phyloP scores from a whole-genome alignment of 2,329 filamentous ascomycete species.

The Penicillium rolfsii region DNA sequence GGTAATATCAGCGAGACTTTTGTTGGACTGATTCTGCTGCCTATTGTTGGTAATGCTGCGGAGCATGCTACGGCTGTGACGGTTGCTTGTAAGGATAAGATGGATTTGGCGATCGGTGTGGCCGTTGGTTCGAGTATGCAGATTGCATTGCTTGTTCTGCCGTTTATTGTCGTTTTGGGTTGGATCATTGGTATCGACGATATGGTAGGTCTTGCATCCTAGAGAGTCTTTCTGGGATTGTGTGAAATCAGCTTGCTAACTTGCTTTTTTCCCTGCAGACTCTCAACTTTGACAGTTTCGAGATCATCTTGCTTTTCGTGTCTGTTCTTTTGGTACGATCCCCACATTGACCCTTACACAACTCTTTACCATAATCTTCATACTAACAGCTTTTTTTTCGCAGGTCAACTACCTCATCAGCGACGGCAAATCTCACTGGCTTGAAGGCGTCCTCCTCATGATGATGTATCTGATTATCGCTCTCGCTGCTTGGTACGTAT shows the following conservation, averaged over 20 bases:
- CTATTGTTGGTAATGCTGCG: slow-evolving; percentile 68
- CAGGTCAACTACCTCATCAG: slow-evolving; percentile 66
- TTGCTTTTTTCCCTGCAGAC: slow-evolving; percentile 46
- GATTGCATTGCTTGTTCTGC: slow-evolving; percentile 65
- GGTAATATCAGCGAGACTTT: slow-evolving; percentile 61
- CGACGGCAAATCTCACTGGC: slow-evolving; percentile 62
- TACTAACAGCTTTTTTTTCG: background rate
- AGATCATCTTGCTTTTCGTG: slow-evolving; percentile 70
- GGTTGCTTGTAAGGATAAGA: slow-evolving; percentile 67
- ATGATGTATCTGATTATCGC: slow-evolving; percentile 66
- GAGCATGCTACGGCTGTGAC: slow-evolving; percentile 68
- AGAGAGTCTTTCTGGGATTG: background rate
- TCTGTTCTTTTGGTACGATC: slow-evolving; percentile 48
- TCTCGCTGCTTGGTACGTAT: slow-evolving; percentile 58
- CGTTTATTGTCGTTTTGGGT: slow-evolving; percentile 62
- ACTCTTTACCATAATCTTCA: too few relatives aligned
- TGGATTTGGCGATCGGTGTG: slow-evolving; percentile 69
- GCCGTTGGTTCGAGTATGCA: slow-evolving; percentile 69
- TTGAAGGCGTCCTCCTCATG: slow-evolving; percentile 65
- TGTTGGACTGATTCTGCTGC: slow-evolving; percentile 65
- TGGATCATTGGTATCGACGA: slow-evolving; percentile 62
- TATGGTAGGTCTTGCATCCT: slow-evolving; percentile 52
- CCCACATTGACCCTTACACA: background rate
- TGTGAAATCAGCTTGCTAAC: background rate
- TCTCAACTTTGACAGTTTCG: slow-evolving; percentile 84